phyloP scores from a whole-genome alignment of 1,139 yeast genomes.

The Hyphopichia burtonii region DNA sequence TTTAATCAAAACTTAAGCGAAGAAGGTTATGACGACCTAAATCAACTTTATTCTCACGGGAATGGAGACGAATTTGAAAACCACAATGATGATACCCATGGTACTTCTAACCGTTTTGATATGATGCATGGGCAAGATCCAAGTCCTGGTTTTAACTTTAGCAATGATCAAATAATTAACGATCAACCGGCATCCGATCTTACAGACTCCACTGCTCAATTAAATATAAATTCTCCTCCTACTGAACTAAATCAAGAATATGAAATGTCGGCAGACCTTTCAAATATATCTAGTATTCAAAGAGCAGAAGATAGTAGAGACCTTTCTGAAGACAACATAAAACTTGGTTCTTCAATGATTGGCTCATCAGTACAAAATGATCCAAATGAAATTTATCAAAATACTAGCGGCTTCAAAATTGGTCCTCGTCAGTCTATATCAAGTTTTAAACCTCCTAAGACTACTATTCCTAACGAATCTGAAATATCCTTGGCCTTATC shows the following conservation, averaged over 20 bases:
- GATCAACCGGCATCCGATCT: not conserved
- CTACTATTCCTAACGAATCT: slow-evolving; percentile 6
- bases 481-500: slow-evolving; percentile 14
- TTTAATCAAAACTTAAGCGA: not conserved
- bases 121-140: not conserved
- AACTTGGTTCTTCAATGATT: too few species aligned
- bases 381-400: slow-evolving; percentile 4
- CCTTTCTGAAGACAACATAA: too few species aligned
- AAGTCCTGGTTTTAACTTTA: not conserved
- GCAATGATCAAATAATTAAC: not conserved
- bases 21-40: not conserved
- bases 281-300: not conserved
- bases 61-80: not conserved
- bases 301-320: not conserved
- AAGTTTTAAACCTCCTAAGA: not conserved
- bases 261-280: not conserved
- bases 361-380: not conserved
- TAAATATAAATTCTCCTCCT: not conserved
- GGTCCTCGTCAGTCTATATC: not conserved
- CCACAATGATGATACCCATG: not conserved
- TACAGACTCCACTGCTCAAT: not conserved
- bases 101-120: not conserved
- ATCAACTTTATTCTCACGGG: not conserved
- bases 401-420: slow-evolving; percentile 6
- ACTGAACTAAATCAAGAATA: not conserved